These are phyloP conservation scores for Ganoderma leucocontextum DNA, from an alignment of 1,284 basidiomycete genomes.

Conservation along the genomic window DNA sequence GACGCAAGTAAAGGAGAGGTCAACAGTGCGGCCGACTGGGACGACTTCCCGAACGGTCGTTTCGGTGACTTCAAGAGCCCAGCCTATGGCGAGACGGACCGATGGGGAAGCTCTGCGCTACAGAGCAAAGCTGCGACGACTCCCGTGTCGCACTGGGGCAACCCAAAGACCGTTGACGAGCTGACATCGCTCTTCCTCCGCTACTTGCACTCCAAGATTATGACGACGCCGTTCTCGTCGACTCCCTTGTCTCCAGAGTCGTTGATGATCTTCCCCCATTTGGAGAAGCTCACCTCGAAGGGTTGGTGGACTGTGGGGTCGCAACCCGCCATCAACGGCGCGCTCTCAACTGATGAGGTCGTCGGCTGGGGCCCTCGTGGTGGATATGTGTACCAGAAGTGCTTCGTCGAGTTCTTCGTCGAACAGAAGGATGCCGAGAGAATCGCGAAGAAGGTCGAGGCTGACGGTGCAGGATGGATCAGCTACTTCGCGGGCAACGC, in stretches of 20 bases:
- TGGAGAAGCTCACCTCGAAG: constrained; percentile 78
- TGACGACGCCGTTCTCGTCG: constrained; percentile 91
- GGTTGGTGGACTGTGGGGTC: constrained; percentile 98
- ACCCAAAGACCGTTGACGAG: constrained; percentile 75
- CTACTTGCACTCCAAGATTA: constrained; percentile 77
- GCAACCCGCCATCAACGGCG: constrained; percentile 92
- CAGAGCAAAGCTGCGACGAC: constrained; percentile 36
- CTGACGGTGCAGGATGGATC: constrained; percentile 69
- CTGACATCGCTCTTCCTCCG: constrained; percentile 84
- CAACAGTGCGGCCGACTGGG: constrained; percentile 86
- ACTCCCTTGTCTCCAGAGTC: constrained; percentile 89
- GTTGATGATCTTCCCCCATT: constrained; percentile 78
- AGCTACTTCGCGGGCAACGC: constrained; percentile 89
- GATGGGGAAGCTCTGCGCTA: constrained; percentile 71
- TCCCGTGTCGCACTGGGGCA: constrained; percentile 72
- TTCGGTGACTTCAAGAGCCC: constrained; percentile 98
- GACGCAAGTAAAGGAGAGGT: constrained; percentile 78
- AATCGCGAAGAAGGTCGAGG: constrained; percentile 67
- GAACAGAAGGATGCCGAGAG: constrained; percentile 66
- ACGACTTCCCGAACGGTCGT: constrained; percentile 99
- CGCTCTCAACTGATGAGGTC: constrained; percentile 73
- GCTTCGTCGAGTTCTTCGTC: constrained; percentile 97
- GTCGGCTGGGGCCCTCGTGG: constrained; percentile 94
- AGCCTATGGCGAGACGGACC: constrained; percentile 86
- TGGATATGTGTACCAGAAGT: constrained; percentile 97